Conservation (phyloP, 306 rosid genomes). For the Rosa chinensis region DNA sequence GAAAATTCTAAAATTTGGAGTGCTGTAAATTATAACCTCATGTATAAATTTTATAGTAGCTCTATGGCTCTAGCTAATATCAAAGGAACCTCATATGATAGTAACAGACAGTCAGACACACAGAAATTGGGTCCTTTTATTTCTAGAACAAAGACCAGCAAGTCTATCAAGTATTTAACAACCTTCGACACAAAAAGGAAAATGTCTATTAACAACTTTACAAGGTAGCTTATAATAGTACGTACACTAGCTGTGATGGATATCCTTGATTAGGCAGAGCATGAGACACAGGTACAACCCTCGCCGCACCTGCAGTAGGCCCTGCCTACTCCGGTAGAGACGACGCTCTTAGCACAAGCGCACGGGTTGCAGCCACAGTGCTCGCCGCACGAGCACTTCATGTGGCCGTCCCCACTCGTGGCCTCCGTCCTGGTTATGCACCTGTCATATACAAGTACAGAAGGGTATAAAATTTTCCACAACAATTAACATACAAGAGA, state of each 20-base stretch:
- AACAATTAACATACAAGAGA: background rate
- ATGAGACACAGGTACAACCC: constrained; percentile 51
- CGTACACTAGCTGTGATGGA: background rate
- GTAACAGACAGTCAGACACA: background rate
- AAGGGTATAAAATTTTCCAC: background rate
- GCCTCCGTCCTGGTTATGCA: background rate
- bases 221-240: background rate
- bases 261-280: constrained; percentile 27
- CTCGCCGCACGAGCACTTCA: constrained; percentile 70
- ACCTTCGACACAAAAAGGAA: background rate
- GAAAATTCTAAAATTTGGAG: no score
- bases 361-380: constrained; percentile 87
- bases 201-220: background rate
- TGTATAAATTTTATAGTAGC: no score
- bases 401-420: constrained; percentile 20
- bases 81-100: no score
- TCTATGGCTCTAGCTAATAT: no score
- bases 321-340: constrained; percentile 41
- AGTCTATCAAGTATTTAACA: background rate
- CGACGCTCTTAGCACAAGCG: constrained; percentile 39
- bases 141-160: background rate
- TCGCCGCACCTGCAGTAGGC: constrained; percentile 47
- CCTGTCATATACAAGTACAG: constrained; percentile 12
- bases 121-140: background rate
- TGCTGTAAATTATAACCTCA: no score